Percentiles rank a stretch among this genome's conserved stretches.
Evolutionary conservation across 192 early-diverging fungal genomes (phyloP).

Genomic region (Backusella tarrabulga): DNA sequence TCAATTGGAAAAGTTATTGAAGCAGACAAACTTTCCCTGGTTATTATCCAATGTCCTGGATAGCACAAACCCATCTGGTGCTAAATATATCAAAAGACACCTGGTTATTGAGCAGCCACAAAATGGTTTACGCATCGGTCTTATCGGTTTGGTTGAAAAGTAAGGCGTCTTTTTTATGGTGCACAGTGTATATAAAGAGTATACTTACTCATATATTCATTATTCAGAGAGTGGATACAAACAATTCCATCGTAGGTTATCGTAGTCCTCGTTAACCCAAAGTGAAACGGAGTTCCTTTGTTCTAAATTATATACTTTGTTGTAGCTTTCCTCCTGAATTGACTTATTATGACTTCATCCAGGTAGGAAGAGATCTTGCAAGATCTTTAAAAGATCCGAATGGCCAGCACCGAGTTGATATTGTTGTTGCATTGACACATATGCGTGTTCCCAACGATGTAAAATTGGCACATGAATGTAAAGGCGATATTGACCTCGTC

Average conservation of each 20-base stretch:
- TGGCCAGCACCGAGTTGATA: conserved; percentile 48
- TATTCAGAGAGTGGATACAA: conserved; percentile 59
- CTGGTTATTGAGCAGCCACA: conserved; percentile 44
- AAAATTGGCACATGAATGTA: conserved; percentile 46
- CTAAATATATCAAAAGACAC: conserved; percentile 35
- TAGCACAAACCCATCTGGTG: conserved; percentile 26
- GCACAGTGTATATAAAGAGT: background rate
- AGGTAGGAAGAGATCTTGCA: conserved; percentile 42
- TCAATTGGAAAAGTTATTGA: conserved; percentile 45
- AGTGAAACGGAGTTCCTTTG: background rate
- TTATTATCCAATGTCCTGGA: conserved; percentile 64
- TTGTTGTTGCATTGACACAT: conserved; percentile 73
- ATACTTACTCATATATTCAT: background rate
- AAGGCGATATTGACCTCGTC: conserved; percentile 61
- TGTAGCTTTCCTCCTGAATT: conserved; percentile 53
- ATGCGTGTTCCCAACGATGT: conserved; percentile 72
- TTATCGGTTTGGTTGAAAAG: conserved; percentile 71
- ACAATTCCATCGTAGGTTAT: conserved; percentile 53
- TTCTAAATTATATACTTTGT: background rate
- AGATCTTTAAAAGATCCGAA: conserved; percentile 34
- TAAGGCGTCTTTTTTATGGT: conserved; percentile 9
- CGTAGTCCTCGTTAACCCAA: background rate
- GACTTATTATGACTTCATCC: conserved; percentile 57
- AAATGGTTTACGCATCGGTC: conserved; percentile 52
- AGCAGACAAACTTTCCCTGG: conserved; percentile 67